These are phyloP conservation scores for Heterotrichella gracilis DNA, from an alignment of 352 stramenopile species.

Conservation along the genomic window DNA sequence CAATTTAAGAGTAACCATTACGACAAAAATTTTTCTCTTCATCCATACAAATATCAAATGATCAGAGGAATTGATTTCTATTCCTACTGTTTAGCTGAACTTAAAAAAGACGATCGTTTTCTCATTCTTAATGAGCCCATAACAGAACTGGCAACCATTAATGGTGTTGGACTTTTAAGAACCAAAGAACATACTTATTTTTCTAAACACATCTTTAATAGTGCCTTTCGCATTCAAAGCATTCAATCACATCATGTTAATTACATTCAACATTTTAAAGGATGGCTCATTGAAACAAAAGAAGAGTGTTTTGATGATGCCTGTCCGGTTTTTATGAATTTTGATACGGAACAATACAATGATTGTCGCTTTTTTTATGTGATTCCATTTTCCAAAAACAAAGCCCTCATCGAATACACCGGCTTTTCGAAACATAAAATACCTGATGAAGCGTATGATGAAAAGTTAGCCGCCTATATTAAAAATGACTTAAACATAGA, in stretches of 20 bases:
- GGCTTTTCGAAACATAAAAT: not conserved
- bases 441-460: not conserved
- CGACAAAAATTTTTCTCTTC: not conserved
- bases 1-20: not conserved
- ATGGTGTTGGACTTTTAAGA: not conserved
- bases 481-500: not conserved
- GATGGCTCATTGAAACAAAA: not conserved
- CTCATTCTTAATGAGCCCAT: not conserved
- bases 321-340: not conserved
- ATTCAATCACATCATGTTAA: not conserved
- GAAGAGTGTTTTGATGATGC: not conserved
- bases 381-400: not conserved
- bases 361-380: not conserved
- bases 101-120: not conserved
- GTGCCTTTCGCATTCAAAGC: not conserved
- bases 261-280: slow-evolving; percentile 10
- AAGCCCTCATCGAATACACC: not conserved
- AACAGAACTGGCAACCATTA: not conserved
- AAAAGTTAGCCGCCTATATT: not conserved
- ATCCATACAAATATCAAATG: not conserved
- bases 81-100: not conserved
- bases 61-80: not conserved
- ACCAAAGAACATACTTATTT: not conserved
- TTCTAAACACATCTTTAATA: not conserved
- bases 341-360: slow-evolving; percentile 1